phyloP scores from a whole-genome alignment of 2,329 filamentous ascomycete genomes.

The Stagonosporopsis cucurbitacearum region DNA sequence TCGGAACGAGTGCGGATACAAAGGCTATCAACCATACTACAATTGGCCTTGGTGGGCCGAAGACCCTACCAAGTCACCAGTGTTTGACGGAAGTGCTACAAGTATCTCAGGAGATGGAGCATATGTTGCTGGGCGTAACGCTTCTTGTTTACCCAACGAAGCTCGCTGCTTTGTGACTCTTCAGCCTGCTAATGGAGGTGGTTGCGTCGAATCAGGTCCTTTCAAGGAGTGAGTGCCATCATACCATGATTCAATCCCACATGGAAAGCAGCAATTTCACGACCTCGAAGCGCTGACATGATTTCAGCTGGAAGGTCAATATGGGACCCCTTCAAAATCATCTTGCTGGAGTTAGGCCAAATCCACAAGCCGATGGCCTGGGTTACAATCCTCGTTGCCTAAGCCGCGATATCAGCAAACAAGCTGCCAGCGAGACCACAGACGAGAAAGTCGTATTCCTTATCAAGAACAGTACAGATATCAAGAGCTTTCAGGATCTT shows the following conservation, averaged over 20 bases:
- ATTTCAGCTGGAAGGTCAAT: slow-evolving; percentile 47
- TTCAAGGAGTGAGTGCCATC: slow-evolving; percentile 3
- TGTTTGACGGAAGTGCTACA: slow-evolving; percentile 27
- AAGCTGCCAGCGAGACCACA: slow-evolving; percentile 12
- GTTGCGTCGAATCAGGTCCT: slow-evolving; percentile 7
- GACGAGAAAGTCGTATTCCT: background rate
- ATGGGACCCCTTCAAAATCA: slow-evolving; percentile 54
- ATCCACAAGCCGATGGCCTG: slow-evolving; percentile 31
- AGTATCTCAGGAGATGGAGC: slow-evolving; percentile 44
- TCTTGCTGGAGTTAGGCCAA: slow-evolving; percentile 34
- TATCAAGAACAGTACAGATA: background rate
- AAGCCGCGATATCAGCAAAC: slow-evolving; percentile 42
- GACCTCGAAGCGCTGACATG: background rate
- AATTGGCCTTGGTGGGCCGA: slow-evolving; percentile 24
- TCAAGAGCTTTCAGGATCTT: background rate
- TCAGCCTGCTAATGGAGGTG: slow-evolving; percentile 24
- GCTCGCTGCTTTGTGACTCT: slow-evolving; percentile 7
- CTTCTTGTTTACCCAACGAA: slow-evolving; percentile 18
- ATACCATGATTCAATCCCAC: too few relatives aligned
- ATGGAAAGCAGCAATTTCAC: background rate
- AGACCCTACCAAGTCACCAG: slow-evolving; percentile 35
- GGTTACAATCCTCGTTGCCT: slow-evolving; percentile 41
- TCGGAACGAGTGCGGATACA: slow-evolving; percentile 31
- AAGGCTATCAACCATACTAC: slow-evolving; percentile 28
- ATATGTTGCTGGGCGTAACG: slow-evolving; percentile 35